These are phyloP conservation scores for Fraxinus pennsylvanica DNA, from an alignment of 257 asterid genomes.

Conservation along the genomic window DNA sequence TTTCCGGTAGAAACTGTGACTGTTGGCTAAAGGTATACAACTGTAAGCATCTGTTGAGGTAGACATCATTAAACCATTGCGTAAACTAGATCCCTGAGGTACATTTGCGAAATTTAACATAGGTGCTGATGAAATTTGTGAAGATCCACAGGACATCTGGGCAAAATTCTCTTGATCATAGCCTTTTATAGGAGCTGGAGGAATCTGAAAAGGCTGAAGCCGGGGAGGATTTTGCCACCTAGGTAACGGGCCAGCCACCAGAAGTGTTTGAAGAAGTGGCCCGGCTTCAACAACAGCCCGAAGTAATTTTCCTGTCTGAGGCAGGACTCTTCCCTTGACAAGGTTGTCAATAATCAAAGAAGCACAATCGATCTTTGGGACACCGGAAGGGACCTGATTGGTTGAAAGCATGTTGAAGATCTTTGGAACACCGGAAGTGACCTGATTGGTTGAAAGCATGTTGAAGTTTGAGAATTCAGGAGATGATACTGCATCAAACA, in stretches of 20 bases:
- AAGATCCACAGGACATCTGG: slow-evolving; percentile 51
- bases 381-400: background rate
- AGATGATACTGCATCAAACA: slow-evolving; percentile 49
- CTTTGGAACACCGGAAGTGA: too few species aligned
- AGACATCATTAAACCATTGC: slow-evolving; percentile 28
- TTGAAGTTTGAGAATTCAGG: slow-evolving; percentile 46
- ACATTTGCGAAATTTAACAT: slow-evolving; percentile 36
- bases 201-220: slow-evolving; percentile 51
- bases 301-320: slow-evolving; percentile 62
- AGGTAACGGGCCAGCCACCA: slow-evolving; percentile 84
- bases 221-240: slow-evolving; percentile 89
- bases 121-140: slow-evolving; percentile 35
- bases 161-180: slow-evolving; percentile 29
- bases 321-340: slow-evolving; percentile 49
- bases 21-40: slow-evolving; percentile 31
- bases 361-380: slow-evolving; percentile 37
- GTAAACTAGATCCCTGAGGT: slow-evolving; percentile 25
- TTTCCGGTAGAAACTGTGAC: slow-evolving; percentile 45
- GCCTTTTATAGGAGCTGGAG: slow-evolving; percentile 49
- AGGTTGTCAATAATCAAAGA: slow-evolving; percentile 52
- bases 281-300: slow-evolving; percentile 64
- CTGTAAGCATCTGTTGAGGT: slow-evolving; percentile 30
- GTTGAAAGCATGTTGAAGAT: slow-evolving; percentile 28
- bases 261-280: slow-evolving; percentile 65
- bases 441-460: too few species aligned